phyloP scores from a whole-genome alignment of 306 rosid genomes.

The Casuarina cunninghamiana region DNA sequence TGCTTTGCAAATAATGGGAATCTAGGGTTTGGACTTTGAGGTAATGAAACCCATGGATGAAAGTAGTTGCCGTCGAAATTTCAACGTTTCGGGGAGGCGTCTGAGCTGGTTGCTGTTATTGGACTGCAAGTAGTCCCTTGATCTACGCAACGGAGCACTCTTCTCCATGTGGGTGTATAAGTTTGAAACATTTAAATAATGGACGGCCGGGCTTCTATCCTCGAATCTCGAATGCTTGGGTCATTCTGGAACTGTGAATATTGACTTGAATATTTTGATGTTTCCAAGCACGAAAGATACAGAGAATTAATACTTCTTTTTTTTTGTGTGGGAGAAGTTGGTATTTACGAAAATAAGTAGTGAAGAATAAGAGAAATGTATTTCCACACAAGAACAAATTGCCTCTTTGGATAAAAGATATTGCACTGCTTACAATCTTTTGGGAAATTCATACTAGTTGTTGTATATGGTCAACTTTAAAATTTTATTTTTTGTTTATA shows the following conservation, averaged over 20 bases:
- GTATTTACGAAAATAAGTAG: too few species aligned
- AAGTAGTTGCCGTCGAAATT: slow-evolving; percentile 23
- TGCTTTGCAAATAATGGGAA: not conserved
- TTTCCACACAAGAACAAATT: too few species aligned
- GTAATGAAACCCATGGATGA: slow-evolving; percentile 29
- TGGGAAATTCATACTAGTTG: too few species aligned
- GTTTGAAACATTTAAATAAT: slow-evolving; percentile 15
- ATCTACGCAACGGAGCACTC: slow-evolving; percentile 36
- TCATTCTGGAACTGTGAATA: slow-evolving; percentile 22
- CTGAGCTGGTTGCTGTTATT: slow-evolving; percentile 8
- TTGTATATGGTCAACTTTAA: too few species aligned
- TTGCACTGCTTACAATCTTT: too few species aligned
- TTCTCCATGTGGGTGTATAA: slow-evolving; percentile 40
- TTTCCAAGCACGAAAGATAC: too few species aligned
- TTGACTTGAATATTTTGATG: not conserved
- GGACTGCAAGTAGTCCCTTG: slow-evolving; percentile 22
- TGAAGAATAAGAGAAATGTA: too few species aligned
- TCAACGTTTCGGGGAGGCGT: slow-evolving; percentile 37
- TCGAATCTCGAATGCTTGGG: slow-evolving; percentile 46
- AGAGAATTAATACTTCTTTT: too few species aligned
- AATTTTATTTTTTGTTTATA: too few species aligned
- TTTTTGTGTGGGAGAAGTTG: too few species aligned
- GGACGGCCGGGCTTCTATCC: slow-evolving; percentile 46
- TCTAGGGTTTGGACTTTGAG: slow-evolving; percentile 28
- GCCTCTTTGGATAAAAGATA: too few species aligned